phyloP scores from a whole-genome alignment of 306 rosid species.

The Abrus pulchellus region DNA sequence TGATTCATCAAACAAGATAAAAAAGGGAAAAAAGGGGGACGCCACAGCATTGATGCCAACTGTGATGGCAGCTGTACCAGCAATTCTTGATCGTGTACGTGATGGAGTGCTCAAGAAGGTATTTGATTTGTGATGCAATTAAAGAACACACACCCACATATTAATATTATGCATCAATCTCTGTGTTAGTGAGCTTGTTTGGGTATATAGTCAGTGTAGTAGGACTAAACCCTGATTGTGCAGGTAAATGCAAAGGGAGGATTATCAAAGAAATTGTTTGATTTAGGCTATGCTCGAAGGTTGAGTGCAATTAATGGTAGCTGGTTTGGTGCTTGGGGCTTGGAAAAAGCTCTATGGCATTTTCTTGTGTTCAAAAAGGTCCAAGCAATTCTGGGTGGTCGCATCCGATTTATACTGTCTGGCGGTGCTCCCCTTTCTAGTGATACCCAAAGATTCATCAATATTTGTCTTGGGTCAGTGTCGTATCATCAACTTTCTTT shows the following conservation, averaged over 20 bases:
- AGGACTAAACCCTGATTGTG: slow-evolving; percentile 47
- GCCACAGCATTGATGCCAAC: slow-evolving; percentile 83
- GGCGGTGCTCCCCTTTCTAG: slow-evolving; percentile 98
- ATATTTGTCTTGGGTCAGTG: slow-evolving; percentile 91
- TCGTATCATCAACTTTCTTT: background rate
- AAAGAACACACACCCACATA: slow-evolving; percentile 23
- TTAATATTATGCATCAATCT: slow-evolving; percentile 10
- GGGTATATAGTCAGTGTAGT: background rate
- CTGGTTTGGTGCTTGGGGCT: slow-evolving; percentile 98
- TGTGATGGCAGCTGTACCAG: slow-evolving; percentile 93
- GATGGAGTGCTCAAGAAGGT: slow-evolving; percentile 96
- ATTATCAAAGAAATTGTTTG: slow-evolving; percentile 77
- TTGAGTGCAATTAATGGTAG: slow-evolving; percentile 85
- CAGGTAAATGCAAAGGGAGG: slow-evolving; percentile 92
- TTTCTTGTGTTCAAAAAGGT: slow-evolving; percentile 87
- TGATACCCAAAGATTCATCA: slow-evolving; percentile 97
- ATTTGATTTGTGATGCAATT: slow-evolving; percentile 48
- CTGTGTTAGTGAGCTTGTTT: slow-evolving; percentile 22
- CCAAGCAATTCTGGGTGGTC: slow-evolving; percentile 91
- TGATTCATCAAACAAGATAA: slow-evolving; percentile 95
- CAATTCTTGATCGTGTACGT: slow-evolving; percentile 96
- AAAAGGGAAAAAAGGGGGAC: slow-evolving; percentile 89
- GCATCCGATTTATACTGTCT: slow-evolving; percentile 79
- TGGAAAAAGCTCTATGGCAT: slow-evolving; percentile 81
- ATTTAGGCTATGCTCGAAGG: slow-evolving; percentile 90